Conservation (phyloP, 2,329 filamentous ascomycete species). For the Cadophora sp. region DNA sequence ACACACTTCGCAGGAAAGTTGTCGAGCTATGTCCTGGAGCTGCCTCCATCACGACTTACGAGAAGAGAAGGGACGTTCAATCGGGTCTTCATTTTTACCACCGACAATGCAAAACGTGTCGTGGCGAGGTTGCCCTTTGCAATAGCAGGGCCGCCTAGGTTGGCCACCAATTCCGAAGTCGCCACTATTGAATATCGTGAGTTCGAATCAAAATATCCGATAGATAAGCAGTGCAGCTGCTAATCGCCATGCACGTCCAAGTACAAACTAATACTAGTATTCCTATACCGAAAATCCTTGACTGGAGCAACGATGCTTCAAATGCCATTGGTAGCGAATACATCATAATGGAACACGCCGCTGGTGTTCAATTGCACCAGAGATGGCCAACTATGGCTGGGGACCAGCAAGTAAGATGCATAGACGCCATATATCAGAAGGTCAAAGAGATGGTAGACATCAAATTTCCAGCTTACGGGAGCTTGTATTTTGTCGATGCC, state of each 20-base stretch:
- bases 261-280: constrained; percentile 46
- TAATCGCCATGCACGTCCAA: constrained; percentile 34
- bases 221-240: constrained; percentile 38
- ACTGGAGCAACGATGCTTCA: constrained; percentile 49
- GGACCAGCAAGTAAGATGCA: constrained; percentile 40
- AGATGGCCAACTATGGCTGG: constrained; percentile 45
- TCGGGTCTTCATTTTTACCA: constrained; percentile 51
- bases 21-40: constrained; percentile 48
- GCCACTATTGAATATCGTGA: constrained; percentile 52
- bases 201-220: constrained; percentile 20
- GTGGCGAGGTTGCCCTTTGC: constrained; percentile 52
- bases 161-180: constrained; percentile 52
- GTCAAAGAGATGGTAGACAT: constrained; percentile 36
- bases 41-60: constrained; percentile 44
- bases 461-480: constrained; percentile 47
- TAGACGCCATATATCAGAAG: constrained; percentile 29
- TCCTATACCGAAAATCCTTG: constrained; percentile 51
- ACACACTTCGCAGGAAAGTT: constrained; percentile 47
- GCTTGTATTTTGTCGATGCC: constrained; percentile 43
- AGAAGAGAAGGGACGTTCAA: constrained; percentile 55
- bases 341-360: constrained; percentile 50
- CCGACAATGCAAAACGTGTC: constrained; percentile 47
- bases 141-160: constrained; percentile 47
- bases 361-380: constrained; percentile 45
- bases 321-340: constrained; percentile 47